Percentiles rank a stretch among this genome's conserved stretches.
Evolutionary conservation across 495 filamentous ascomycete genomes (phyloP).

Genomic region (Neurospora africana): DNA sequence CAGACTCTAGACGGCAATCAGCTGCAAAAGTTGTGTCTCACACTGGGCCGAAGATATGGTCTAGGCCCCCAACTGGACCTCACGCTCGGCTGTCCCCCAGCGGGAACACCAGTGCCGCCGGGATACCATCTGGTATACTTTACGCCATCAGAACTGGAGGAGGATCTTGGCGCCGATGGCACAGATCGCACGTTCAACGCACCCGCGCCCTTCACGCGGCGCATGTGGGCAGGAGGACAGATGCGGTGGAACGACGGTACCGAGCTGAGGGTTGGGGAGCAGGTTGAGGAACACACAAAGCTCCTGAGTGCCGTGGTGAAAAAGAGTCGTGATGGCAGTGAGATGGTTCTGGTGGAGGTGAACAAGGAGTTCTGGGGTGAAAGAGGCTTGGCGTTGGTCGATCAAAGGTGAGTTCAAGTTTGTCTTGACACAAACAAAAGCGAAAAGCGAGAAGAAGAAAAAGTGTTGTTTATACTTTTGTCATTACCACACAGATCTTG

Average conservation of each 20-base stretch:
- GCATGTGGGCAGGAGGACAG: constrained; percentile 62
- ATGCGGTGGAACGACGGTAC: constrained; percentile 31
- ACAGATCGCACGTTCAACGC: constrained; percentile 52
- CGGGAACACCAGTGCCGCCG: constrained; percentile 39
- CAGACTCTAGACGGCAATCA: constrained; percentile 50
- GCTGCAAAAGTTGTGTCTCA: constrained; percentile 43
- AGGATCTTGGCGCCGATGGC: constrained; percentile 46
- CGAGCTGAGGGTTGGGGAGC: constrained; percentile 33
- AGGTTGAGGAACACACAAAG: constrained; percentile 46
- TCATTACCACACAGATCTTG: constrained; percentile 35
- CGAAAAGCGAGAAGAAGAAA: background rate
- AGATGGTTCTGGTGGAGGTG: constrained; percentile 57
- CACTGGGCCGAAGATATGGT: constrained; percentile 34
- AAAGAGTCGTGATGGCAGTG: constrained; percentile 40
- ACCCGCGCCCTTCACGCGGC: constrained; percentile 46
- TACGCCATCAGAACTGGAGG: constrained; percentile 42
- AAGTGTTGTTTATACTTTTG: background rate
- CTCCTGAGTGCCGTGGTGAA: constrained; percentile 43
- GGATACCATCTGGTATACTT: constrained; percentile 54
- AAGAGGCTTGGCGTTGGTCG: constrained; percentile 40
- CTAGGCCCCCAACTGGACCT: constrained; percentile 12
- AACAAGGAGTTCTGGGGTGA: constrained; percentile 48
- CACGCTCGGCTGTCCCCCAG: constrained; percentile 16
- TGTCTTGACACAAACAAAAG: background rate
- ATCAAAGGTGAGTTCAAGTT: constrained; percentile 33